A percentile compares a stretch with the other conserved stretches of the same genome.
These are phyloP conservation scores for Phytophthora vignae DNA, from an alignment of 352 stramenopile species.

Conservation along the genomic window DNA sequence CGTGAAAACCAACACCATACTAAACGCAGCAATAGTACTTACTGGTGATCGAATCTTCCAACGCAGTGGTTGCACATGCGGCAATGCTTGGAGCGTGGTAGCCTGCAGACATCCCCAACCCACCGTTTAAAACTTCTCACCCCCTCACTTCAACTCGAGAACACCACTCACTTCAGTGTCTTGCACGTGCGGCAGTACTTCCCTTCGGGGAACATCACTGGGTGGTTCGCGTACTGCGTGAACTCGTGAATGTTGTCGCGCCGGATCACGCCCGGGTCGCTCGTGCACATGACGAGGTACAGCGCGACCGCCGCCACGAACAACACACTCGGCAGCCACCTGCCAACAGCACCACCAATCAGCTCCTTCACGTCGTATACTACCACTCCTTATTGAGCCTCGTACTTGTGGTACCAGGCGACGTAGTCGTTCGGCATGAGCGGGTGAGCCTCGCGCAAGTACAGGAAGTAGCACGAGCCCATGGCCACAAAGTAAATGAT, in stretches of 20 bases:
- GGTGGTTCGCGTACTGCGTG: slow-evolving; percentile 77
- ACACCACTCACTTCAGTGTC: slow-evolving; percentile 72
- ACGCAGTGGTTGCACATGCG: slow-evolving; percentile 90
- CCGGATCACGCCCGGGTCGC: slow-evolving; percentile 81
- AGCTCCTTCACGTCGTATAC: neutral
- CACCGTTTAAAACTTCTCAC: neutral
- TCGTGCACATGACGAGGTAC: slow-evolving; percentile 76
- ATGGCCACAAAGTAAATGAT: slow-evolving; percentile 85
- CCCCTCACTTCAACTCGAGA: neutral
- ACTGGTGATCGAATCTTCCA: slow-evolving; percentile 92
- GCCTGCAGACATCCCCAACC: slow-evolving; percentile 35
- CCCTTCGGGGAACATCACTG: slow-evolving; percentile 79
- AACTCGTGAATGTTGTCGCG: slow-evolving; percentile 57
- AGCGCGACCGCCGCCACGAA: slow-evolving; percentile 64
- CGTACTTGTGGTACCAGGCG: slow-evolving; percentile 68
- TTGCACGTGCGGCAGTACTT: slow-evolving; percentile 91
- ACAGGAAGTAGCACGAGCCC: slow-evolving; percentile 69
- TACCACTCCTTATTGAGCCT: neutral
- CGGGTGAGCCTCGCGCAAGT: slow-evolving; percentile 70
- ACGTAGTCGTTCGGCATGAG: slow-evolving; percentile 74
- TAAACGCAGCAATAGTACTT: slow-evolving; percentile 29
- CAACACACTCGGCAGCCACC: slow-evolving; percentile 56
- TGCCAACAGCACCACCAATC: slow-evolving; percentile 19
- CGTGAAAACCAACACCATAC: neutral
- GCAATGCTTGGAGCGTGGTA: slow-evolving; percentile 92